These are phyloP conservation scores for Kwoniella dendrophila DNA, from an alignment of 768 basidiomycete species.

Conservation along the genomic window DNA sequence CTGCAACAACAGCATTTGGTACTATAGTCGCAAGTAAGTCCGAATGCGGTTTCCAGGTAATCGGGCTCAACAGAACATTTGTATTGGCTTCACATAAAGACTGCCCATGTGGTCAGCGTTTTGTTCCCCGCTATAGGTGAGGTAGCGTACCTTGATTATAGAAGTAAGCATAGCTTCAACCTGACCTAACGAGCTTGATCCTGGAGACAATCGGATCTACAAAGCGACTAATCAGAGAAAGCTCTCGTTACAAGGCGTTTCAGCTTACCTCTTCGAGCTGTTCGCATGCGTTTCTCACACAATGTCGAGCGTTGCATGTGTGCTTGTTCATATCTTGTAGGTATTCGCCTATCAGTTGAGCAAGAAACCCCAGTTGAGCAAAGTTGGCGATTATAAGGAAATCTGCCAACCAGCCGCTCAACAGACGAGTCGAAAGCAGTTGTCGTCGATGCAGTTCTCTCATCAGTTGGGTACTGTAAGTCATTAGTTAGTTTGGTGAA, in stretches of 20 bases:
- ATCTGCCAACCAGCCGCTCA: conserved; percentile 42
- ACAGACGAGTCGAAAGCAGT: conserved; percentile 36
- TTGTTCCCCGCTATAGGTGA: neutral
- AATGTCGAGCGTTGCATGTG: conserved; percentile 32
- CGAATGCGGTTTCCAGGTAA: conserved; percentile 30
- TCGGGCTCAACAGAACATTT: conserved; percentile 35
- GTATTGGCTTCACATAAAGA: conserved; percentile 27
- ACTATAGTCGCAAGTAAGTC: conserved; percentile 16
- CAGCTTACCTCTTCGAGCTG: conserved; percentile 38
- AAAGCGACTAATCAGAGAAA: conserved; percentile 4
- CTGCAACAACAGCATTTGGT: neutral
- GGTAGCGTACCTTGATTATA: conserved; percentile 28
- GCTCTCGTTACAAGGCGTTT: neutral
- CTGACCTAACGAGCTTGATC: conserved; percentile 18
- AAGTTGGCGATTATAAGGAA: conserved; percentile 35
- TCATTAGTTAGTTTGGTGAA: neutral
- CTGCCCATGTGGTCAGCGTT: conserved; percentile 8
- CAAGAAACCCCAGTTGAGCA: conserved; percentile 44
- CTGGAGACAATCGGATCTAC: conserved; percentile 36
- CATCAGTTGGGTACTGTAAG: conserved; percentile 30
- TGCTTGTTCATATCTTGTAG: conserved; percentile 37
- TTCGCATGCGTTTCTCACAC: conserved; percentile 36
- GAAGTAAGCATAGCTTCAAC: conserved; percentile 26
- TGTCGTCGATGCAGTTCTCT: conserved; percentile 34
- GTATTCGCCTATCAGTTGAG: conserved; percentile 36